Evolutionary conservation across 768 basidiomycete species (phyloP), one percentile per base, ranked within the genome.

Genomic region (Mycena albidolilacea): DNA sequence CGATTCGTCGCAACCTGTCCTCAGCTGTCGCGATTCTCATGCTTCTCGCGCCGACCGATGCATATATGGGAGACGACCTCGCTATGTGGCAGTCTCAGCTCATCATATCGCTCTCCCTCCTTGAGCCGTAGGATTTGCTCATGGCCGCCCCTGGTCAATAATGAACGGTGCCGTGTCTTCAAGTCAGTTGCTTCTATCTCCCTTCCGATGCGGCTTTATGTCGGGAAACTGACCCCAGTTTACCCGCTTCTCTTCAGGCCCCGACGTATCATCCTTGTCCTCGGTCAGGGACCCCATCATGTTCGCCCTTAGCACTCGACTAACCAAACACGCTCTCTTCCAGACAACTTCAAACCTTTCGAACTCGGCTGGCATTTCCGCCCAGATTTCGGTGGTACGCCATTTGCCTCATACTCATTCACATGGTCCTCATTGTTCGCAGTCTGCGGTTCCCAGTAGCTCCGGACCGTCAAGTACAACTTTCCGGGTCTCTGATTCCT

Each of bases 211-310:
- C 70, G 74, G 70, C 67, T 61, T 55, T 75, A 64, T n/a, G 38
- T 75, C 74, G 74, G 74, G 14, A 61, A 58, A 69, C 65, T 72
- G 41, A 72, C 52, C 43, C 46, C 3, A 8, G 43, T 64, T 67
- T 59, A 52, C 37, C 70, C 71, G 64, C 60, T n/a, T 59, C 46
- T 50, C 5, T 23, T 39, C 70, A 72, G 66, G 46, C 48, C 54
- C 60, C 58, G 72, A 54, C 64, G 37, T 73, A 39, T 46, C 72
- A 50, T 64, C 68, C 59, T 54, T 64, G 3, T 12, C 55, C 35
- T 57, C 54, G 68, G 72, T 73, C 19, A 30, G 72, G 37, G 14
- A 8, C 10, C 30, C 30, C 37, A 10, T 37, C 60, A 37, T 64
- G 55, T 39, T 59, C 37, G 10, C 55, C 60, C 43, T 41, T 21